Conservation (phyloP, 768 basidiomycete species). For the Lepiota subincarnata region DNA sequence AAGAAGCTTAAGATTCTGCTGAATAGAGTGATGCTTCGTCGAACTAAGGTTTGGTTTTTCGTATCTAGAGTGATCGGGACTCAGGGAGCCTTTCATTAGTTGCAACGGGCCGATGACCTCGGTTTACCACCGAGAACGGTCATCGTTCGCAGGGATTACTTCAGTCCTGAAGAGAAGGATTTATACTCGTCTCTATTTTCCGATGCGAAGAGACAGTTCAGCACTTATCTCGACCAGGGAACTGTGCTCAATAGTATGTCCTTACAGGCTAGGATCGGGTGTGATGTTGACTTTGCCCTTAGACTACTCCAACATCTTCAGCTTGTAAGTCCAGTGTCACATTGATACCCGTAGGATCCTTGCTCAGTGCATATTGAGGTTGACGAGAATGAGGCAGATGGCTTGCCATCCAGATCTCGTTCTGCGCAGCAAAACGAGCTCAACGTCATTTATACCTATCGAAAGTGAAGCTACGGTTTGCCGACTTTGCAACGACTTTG, state of each 20-base stretch:
- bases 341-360: not conserved
- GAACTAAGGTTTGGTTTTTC: conserved; percentile 60
- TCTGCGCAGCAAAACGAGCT: conserved; percentile 78
- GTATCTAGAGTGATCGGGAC: not conserved
- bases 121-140: conserved; percentile 92
- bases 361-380: conserved; percentile 36
- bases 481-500: conserved; percentile 93
- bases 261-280: not conserved
- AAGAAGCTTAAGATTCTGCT: conserved; percentile 88
- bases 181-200: conserved; percentile 88
- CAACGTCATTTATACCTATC: conserved; percentile 51
- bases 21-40: conserved; percentile 92
- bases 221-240: conserved; percentile 84
- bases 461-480: conserved; percentile 82
- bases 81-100: conserved; percentile 33
- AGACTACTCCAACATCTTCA: conserved; percentile 92
- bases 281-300: conserved; percentile 8
- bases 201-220: conserved; percentile 89
- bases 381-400: conserved; percentile 96
- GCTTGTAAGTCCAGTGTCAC: conserved; percentile 45
- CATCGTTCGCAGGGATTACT: conserved; percentile 83
- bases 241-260: conserved; percentile 87
- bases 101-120: conserved; percentile 94
- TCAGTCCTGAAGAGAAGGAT: conserved; percentile 97
- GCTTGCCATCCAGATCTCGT: conserved; percentile 95